Evolutionary conservation across 139 green algal genomes (phyloP).

Genomic region (Bryopsis sp.): DNA sequence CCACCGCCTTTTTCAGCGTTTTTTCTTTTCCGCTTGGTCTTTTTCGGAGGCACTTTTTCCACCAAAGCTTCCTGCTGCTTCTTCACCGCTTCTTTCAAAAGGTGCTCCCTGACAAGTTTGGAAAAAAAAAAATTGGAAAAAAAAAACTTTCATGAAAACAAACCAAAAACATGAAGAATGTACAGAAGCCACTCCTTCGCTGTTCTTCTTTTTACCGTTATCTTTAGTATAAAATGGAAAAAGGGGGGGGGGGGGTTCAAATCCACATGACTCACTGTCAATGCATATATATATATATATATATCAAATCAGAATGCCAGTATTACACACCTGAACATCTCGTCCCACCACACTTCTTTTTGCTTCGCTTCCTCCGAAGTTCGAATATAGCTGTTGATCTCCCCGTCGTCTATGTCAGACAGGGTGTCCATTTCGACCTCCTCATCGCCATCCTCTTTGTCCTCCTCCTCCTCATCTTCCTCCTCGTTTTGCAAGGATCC

Average conservation of each 20-base stretch:
- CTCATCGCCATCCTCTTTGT: constrained; percentile 30
- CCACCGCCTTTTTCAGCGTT: not conserved
- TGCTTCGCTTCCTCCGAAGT: constrained; percentile 45
- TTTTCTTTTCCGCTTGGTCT: constrained; percentile 6
- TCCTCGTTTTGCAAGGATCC: constrained; percentile 14
- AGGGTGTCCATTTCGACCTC: constrained; percentile 22
- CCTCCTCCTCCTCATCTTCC: constrained; percentile 21
- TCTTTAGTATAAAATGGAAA: no score
- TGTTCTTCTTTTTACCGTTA: no score
- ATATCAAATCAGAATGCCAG: no score
- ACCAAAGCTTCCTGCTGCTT: not conserved
- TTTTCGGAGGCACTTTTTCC: not conserved
- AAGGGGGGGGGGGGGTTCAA: no score
- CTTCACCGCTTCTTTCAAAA: constrained; percentile 6
- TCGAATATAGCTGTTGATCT: constrained; percentile 47
- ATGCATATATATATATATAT: no score
- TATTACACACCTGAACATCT: constrained; percentile 54
- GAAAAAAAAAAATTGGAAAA: not conserved
- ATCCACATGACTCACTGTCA: no score
- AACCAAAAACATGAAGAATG: no score
- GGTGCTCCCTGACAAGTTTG: constrained; percentile 12
- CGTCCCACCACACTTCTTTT: constrained; percentile 48
- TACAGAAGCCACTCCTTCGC: no score
- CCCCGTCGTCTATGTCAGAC: constrained; percentile 38
- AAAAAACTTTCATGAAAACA: not conserved